Evolutionary conservation across 306 rosid genomes (phyloP).

Genomic region (Morella rubra): DNA sequence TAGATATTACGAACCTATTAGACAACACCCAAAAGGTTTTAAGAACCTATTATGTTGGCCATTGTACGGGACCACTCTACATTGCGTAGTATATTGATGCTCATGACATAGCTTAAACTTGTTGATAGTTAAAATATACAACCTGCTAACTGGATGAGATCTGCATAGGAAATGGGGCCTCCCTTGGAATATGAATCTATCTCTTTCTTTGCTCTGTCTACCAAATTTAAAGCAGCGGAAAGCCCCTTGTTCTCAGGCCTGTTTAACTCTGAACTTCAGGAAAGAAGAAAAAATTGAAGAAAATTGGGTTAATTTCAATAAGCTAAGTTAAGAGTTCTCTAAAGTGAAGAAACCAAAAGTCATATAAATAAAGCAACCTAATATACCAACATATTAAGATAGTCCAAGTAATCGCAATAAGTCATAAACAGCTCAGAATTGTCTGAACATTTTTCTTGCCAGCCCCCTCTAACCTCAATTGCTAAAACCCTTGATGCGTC

Average conservation of each 20-base stretch:
- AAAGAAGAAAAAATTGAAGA: slow-evolving; percentile 30
- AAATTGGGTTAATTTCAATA: slow-evolving; percentile 19
- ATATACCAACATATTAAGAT: not conserved
- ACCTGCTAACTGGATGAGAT: slow-evolving; percentile 87
- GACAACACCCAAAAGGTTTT: not conserved
- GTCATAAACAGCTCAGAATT: not conserved
- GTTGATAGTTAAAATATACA: slow-evolving; percentile 16
- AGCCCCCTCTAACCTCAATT: not conserved
- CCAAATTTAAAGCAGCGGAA: slow-evolving; percentile 62
- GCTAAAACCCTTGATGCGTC: not conserved
- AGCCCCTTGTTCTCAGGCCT: slow-evolving; percentile 89
- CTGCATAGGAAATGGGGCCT: slow-evolving; percentile 87
- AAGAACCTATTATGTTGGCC: slow-evolving; percentile 10
- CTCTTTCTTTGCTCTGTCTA: slow-evolving; percentile 89
- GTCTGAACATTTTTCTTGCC: slow-evolving; percentile 7
- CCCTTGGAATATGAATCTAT: slow-evolving; percentile 86
- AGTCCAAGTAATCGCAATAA: not conserved
- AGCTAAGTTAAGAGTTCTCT: slow-evolving; percentile 10
- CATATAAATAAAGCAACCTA: not conserved
- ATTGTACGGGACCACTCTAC: not conserved
- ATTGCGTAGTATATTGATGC: not conserved
- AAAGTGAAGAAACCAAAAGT: slow-evolving; percentile 5
- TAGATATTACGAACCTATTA: slow-evolving; percentile 3
- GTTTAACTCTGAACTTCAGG: slow-evolving; percentile 86
- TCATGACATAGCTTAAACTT: slow-evolving; percentile 23